phyloP scores from a whole-genome alignment of 139 green algal genomes.

The Volvox reticuliferus region DNA sequence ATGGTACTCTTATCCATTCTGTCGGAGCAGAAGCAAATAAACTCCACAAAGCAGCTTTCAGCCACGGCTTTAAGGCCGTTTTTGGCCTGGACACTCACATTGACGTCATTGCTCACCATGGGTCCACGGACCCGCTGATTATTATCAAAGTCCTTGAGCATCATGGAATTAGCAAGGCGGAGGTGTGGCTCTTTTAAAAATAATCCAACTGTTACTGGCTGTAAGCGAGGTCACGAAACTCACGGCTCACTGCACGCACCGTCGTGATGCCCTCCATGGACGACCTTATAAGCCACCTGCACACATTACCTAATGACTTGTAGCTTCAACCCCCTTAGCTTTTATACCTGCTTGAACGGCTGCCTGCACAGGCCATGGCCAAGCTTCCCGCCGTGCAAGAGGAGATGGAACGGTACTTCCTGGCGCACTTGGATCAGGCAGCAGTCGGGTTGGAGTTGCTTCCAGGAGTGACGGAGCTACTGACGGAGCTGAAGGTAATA shows the following conservation, averaged over 20 bases:
- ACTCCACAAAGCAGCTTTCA: conserved; percentile 74
- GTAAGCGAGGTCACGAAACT: no score
- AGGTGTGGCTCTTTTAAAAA: conserved; percentile 45
- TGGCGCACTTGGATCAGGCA: conserved; percentile 31
- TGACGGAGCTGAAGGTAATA: conserved; percentile 56
- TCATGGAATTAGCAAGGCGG: conserved; percentile 65
- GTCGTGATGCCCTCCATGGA: no score
- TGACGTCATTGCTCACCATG: conserved; percentile 52
- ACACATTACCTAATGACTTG: no score
- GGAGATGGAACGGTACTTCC: conserved; percentile 65
- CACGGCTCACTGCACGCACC: no score
- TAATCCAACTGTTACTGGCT: no score
- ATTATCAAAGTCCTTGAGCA: conserved; percentile 68
- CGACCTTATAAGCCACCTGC: no score
- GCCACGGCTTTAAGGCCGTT: conserved; percentile 59
- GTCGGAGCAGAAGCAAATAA: conserved; percentile 67
- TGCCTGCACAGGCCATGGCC: conserved; percentile 48
- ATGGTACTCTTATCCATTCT: conserved; percentile 74
- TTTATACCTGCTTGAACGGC: no score
- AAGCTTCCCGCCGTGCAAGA: conserved; percentile 61
- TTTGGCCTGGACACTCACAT: conserved; percentile 62
- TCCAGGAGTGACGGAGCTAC: conserved; percentile 62
- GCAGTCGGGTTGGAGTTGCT: conserved; percentile 63
- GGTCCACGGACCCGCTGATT: conserved; percentile 70
- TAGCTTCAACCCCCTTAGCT: no score